Evolutionary conservation across 1,284 basidiomycete species (phyloP).

Genomic region (Cutaneotrichosporon sp.): DNA sequence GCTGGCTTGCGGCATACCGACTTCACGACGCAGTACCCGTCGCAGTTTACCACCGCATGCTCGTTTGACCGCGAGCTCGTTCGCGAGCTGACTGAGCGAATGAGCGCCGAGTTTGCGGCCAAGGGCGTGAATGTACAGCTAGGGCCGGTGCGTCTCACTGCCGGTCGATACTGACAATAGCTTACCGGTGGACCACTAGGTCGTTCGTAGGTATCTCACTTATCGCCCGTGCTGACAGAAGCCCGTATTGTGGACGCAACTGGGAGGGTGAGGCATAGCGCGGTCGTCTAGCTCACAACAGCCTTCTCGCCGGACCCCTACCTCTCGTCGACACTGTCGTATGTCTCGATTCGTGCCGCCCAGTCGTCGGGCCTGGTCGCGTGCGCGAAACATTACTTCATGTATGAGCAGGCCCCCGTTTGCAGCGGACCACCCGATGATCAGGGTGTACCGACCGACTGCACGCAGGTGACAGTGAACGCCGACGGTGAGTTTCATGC

Average conservation of each 20-base stretch:
- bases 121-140: slow-evolving; percentile 46
- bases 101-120: slow-evolving; percentile 51
- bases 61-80: slow-evolving; percentile 52
- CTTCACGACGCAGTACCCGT: slow-evolving; percentile 50
- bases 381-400: slow-evolving; percentile 47
- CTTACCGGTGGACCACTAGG: slow-evolving; percentile 50
- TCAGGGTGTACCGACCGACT: slow-evolving; percentile 30
- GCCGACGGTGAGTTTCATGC: slow-evolving; percentile 32
- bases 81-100: slow-evolving; percentile 45
- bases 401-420: slow-evolving; percentile 48
- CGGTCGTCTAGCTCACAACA: slow-evolving; percentile 3
- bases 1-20: slow-evolving; percentile 47
- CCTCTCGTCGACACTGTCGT: slow-evolving; percentile 44
- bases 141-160: slow-evolving; percentile 30
- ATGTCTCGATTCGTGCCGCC: slow-evolving; percentile 43
- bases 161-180: slow-evolving; percentile 11
- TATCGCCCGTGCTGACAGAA: slow-evolving; percentile 1
- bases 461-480: slow-evolving; percentile 28
- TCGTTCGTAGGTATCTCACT: slow-evolving; percentile 34
- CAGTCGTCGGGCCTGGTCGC: slow-evolving; percentile 47
- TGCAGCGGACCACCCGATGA: slow-evolving; percentile 30
- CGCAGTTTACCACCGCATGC: slow-evolving; percentile 50
- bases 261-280: slow-evolving; percentile 41
- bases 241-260: slow-evolving; percentile 46
- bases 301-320: slow-evolving; percentile 49